Evolutionary conservation across 2,329 filamentous ascomycete genomes (phyloP), one percentile per base, ranked within the genome.

Genomic region (Ceratocystis variospora): DNA sequence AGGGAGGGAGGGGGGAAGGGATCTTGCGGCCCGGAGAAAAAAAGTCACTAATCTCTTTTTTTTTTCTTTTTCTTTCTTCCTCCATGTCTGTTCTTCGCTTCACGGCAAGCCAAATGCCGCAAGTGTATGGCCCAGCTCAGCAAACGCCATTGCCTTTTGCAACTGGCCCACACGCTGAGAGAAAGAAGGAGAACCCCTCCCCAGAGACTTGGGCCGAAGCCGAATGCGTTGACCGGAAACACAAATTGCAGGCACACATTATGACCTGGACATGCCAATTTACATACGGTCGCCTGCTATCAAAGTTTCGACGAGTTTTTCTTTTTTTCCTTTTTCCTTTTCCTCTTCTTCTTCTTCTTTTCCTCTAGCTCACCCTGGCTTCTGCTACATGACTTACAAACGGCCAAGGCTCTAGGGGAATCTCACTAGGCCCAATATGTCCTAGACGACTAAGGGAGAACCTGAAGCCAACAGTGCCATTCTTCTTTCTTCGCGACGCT

Each of bases 81-180:
- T 53, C 19, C 4, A 53, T 10, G 53, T 59, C 53, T 59, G 53
- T 59, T 59, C 53, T 59, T n/a, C 53, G 53, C 53, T 59, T 59
- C 53, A 59, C 53, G 53, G 53, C 53, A 59, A 59, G 28, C 53
- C 53, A 59, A 59, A 19, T 59, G 53, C 53, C 53, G 53, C 22
- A 59, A 59, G 53, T 59, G 53, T 59, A 31, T 12, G 17, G 25
- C 28, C 53, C 53, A 31, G 53, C 17, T 10, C 28, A 31, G n/a
- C 2, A 17, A 33, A 10, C 53, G 3, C n/a, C 8, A 6, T 28
- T 15, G 28, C 31, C 33, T 17, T 57, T 15, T 10, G 31, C 2
- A 31, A 17, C 46, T 10, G 46, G 46, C 46, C n/a, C 25, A 25
- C n/a, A 31, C 15, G 45, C 45, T 8, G 15, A 10, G 10, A 57